A percentile compares a stretch with the other conserved stretches of the same genome.
Evolutionary conservation across 2,329 filamentous ascomycete genomes (phyloP).

Genomic region (Albifimbria verrucaria): DNA sequence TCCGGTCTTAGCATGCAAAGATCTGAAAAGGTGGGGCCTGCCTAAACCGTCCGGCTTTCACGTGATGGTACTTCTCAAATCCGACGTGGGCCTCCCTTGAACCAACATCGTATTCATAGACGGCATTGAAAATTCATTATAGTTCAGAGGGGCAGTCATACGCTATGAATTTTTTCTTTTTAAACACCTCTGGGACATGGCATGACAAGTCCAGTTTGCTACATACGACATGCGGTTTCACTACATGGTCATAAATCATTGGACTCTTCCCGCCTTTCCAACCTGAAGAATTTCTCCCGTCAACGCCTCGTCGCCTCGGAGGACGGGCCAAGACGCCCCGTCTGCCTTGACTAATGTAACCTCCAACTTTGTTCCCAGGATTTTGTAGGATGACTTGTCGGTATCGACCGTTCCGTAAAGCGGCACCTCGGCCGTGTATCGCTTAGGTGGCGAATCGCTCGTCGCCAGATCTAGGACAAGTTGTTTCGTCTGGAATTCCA

Average conservation of each 20-base stretch:
- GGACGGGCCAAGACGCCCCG: conserved; percentile 77
- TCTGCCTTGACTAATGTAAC: conserved; percentile 70
- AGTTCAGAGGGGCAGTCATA: too few relatives aligned
- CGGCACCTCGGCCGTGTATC: conserved; percentile 70
- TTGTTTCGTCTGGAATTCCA: conserved; percentile 62
- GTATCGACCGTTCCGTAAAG: conserved; percentile 76
- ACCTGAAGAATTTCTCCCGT: conserved; percentile 83
- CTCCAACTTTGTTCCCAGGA: conserved; percentile 88
- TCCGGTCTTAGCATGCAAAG: not conserved
- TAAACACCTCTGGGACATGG: too few relatives aligned
- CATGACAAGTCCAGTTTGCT: too few relatives aligned
- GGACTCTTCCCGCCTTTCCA: conserved; percentile 67
- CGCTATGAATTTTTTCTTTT: too few relatives aligned
- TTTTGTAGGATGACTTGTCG: conserved; percentile 71
- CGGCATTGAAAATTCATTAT: too few relatives aligned
- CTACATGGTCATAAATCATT: conserved; percentile 8
- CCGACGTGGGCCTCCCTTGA: too few relatives aligned
- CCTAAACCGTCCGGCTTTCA: too few relatives aligned
- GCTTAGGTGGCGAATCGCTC: conserved; percentile 71
- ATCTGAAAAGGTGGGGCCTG: not conserved
- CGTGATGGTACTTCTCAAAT: too few relatives aligned
- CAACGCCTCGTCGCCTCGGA: conserved; percentile 70
- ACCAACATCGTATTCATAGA: too few relatives aligned
- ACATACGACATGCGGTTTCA: conserved; percentile 1
- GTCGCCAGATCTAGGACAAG: conserved; percentile 83